A percentile compares a stretch with the other conserved stretches of the same genome.
phyloP scores from a whole-genome alignment of 176 grass and related monocot genomes.

The Sorghum bicolor region Sorghum_bicolor_NCBIv3 NC_012871.2:74171001-74171500 shows the following conservation, averaged over 20 bases:
- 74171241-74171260: slow-evolving; percentile 88
- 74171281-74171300: slow-evolving; percentile 74
- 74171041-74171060: slow-evolving; percentile 76
- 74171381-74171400: slow-evolving; percentile 72
- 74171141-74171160: slow-evolving; percentile 98
- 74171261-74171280: slow-evolving; percentile 90
- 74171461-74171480: slow-evolving; percentile 87
- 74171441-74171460: slow-evolving; percentile 95
- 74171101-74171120: slow-evolving; percentile 85
- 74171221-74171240: slow-evolving; percentile 98
- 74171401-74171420: slow-evolving; percentile 73
- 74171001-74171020: slow-evolving; percentile 54
- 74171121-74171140: slow-evolving; percentile 80
- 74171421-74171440: slow-evolving; percentile 71
- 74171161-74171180: slow-evolving; percentile 88
- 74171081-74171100: slow-evolving; percentile 80
- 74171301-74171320: slow-evolving; percentile 86
- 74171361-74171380: slow-evolving; percentile 89
- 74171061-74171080: slow-evolving; percentile 75
- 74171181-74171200: slow-evolving; percentile 81
- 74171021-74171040: slow-evolving; percentile 59
- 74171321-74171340: slow-evolving; percentile 82
- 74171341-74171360: slow-evolving; percentile 53
- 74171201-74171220: slow-evolving; percentile 68
- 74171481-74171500: slow-evolving; percentile 65